Conservation (phyloP, 1,139 yeast species). For the Arxiozyma heterogenica region DNA sequence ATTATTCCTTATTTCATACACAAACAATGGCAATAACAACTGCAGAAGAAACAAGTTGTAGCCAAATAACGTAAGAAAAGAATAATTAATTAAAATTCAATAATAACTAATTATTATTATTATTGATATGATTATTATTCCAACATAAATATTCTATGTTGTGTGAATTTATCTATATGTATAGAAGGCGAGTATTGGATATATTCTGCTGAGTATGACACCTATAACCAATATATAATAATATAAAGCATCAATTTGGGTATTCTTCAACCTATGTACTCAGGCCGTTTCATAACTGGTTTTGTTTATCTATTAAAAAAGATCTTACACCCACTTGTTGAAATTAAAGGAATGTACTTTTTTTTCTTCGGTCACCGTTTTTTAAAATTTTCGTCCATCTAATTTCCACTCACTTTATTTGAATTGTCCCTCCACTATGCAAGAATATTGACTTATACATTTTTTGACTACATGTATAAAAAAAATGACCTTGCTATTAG, state of each 20-base stretch:
- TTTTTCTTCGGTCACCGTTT: not conserved
- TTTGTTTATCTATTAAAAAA: not conserved
- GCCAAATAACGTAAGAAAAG: not conserved
- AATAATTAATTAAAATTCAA: not conserved
- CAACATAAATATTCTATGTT: conserved; percentile 1
- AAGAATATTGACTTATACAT: no score
- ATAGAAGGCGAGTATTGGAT: not conserved
- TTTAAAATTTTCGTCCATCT: no score
- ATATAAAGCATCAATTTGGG: not conserved
- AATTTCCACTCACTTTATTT: not conserved
- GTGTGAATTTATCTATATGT: not conserved
- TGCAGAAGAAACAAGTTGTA: not conserved
- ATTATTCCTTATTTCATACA: not conserved
- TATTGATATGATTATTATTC: not conserved
- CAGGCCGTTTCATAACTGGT: not conserved
- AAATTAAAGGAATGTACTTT: no score
- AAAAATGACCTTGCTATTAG: no score
- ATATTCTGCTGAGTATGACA: not conserved
- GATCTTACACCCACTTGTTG: not conserved
- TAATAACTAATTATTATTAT: no score
- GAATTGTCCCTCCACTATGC: not conserved
- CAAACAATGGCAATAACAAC: not conserved
- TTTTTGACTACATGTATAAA: no score
- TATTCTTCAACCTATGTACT: not conserved
- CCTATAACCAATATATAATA: not conserved